Evolutionary conservation across 2,329 filamentous ascomycete species (phyloP).

Genomic region (Penicillium freii): DNA sequence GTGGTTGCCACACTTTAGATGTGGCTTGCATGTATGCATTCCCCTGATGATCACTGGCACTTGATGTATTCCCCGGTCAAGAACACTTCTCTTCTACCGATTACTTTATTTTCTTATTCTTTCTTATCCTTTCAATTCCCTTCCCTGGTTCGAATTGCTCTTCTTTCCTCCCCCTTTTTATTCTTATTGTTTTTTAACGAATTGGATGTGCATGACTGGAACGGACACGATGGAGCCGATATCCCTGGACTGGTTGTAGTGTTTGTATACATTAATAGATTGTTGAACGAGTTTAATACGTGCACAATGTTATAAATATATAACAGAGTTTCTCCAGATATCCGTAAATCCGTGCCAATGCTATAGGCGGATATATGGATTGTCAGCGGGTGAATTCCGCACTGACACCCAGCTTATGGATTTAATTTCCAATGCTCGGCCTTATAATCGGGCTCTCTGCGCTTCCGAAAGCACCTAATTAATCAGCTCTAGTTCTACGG

Average conservation of each 20-base stretch:
- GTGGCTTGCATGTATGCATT: constrained; percentile 10
- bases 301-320: neutral
- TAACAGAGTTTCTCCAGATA: neutral
- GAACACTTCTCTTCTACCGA: constrained; percentile 3
- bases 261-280: constrained; percentile 17
- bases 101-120: constrained; percentile 3
- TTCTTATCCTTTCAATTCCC: neutral
- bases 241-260: constrained; percentile 4
- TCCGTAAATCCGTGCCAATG: constrained; percentile 12
- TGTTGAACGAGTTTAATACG: neutral
- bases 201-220: constrained; percentile 14
- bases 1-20: neutral
- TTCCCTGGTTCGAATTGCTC: neutral
- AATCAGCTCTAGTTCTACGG: neutral
- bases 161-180: neutral
- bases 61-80: constrained; percentile 9
- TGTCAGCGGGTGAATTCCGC: constrained; percentile 26
- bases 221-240: constrained; percentile 7
- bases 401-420: constrained; percentile 19
- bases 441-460: constrained; percentile 17
- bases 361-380: neutral
- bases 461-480: constrained; percentile 8
- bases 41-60: constrained; percentile 17
- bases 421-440: constrained; percentile 13
- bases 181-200: constrained; percentile 5